A percentile compares a stretch with the other conserved stretches of the same genome.
Evolutionary conservation across 2,329 filamentous ascomycete genomes (phyloP).

Genomic region (Fusarium tricinctum): DNA sequence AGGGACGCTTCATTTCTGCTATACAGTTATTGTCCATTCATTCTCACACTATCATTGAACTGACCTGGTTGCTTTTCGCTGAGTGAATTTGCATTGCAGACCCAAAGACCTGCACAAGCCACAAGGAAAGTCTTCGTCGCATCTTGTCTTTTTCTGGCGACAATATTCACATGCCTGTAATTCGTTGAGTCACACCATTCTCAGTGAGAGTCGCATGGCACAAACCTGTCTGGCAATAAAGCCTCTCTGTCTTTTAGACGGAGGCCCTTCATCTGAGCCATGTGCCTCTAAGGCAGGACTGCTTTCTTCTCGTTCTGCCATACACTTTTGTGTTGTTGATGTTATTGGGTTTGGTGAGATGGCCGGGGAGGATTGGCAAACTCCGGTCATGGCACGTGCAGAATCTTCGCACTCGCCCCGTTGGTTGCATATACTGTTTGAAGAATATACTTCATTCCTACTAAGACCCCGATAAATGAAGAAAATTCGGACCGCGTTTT

Average conservation of each 20-base stretch:
- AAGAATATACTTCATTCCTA: background rate
- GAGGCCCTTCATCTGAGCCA: slow-evolving; percentile 29
- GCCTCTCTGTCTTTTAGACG: slow-evolving; percentile 28
- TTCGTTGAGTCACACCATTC: background rate
- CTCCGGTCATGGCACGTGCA: slow-evolving; percentile 25
- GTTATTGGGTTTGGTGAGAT: background rate
- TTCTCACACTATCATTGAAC: rapidly evolving
- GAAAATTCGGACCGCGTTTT: no score
- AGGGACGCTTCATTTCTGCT: slow-evolving; percentile 35
- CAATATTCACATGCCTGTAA: slow-evolving; percentile 41
- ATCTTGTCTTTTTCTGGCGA: slow-evolving; percentile 40
- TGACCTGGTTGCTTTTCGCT: slow-evolving; percentile 35
- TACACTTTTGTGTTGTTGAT: background rate
- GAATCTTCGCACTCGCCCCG: background rate
- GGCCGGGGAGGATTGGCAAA: slow-evolving; percentile 33
- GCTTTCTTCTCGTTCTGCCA: slow-evolving; percentile 35
- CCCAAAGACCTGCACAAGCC: slow-evolving; percentile 33
- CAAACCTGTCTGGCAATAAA: slow-evolving; percentile 41
- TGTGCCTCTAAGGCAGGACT: slow-evolving; percentile 15
- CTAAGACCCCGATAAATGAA: no score
- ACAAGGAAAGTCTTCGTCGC: slow-evolving; percentile 41
- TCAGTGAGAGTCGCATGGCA: background rate
- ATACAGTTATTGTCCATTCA: background rate
- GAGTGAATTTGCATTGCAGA: slow-evolving; percentile 26
- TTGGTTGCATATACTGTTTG: background rate